Conservation (phyloP, 345 rosid genomes). For the Microcos paniculata region DNA sequence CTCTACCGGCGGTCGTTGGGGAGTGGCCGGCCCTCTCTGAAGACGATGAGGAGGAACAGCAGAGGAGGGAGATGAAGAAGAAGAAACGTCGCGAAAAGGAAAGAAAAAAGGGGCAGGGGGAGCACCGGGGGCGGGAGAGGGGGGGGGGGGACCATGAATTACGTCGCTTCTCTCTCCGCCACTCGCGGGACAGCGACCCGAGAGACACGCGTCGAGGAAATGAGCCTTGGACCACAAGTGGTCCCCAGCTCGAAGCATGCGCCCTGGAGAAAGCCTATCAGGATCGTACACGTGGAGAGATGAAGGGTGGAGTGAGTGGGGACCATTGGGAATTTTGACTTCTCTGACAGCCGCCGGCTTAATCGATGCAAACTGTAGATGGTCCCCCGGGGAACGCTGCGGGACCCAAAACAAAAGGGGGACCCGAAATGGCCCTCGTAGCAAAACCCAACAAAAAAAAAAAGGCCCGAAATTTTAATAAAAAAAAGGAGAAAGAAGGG, state of each 20-base stretch:
- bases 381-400: constrained; percentile 28
- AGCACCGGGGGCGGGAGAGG: constrained; percentile 5
- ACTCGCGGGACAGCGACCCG: constrained; percentile 42
- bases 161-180: constrained; percentile 44
- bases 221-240: constrained; percentile 49
- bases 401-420: constrained; percentile 31
- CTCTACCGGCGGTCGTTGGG: constrained; percentile 25
- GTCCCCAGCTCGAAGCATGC: constrained; percentile 53
- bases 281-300: constrained; percentile 50
- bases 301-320: constrained; percentile 16
- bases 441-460: too few relatives aligned
- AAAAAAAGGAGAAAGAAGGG: not conserved
- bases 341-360: constrained; percentile 92
- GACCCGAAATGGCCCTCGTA: too few relatives aligned
- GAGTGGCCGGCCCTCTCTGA: not conserved
- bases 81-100: not conserved
- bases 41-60: not conserved
- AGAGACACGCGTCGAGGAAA: constrained; percentile 44
- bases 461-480: not conserved
- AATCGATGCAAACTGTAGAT: constrained; percentile 32
- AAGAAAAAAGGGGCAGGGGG: not conserved
- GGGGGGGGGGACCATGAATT: constrained; percentile 41
- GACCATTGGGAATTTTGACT: constrained; percentile 58
- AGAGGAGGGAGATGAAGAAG: not conserved
- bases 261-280: constrained; percentile 34